Base-by-base conservation (phyloP, 2,329 filamentous ascomycete species). In the Neoascochyta sp. region DNA sequence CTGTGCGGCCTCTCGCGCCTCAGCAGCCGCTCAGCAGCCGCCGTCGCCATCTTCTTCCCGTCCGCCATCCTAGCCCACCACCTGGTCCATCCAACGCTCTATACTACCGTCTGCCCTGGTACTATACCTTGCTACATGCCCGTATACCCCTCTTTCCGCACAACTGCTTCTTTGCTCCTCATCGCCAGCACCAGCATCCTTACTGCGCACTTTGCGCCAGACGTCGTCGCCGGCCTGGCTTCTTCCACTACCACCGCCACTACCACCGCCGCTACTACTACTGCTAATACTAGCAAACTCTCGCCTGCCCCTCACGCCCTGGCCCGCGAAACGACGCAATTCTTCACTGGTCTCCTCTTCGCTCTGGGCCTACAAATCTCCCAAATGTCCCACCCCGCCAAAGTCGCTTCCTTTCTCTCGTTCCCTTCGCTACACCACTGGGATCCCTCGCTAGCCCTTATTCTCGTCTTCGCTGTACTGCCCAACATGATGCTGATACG, bases 1-100 rank as follows among this genome's bases (percentile, higher is more conserved):
- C 66, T 76, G 17, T 74, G 71, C 38, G 73, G 73, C 2, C 45
- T 75, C 4, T 64, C 69, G 4, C 64, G 70, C 22, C 57, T 72
- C 15, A 73, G 67, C 9, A 57, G 63, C n/a, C 66, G 71, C 26
- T 75, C 71, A 9, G 39, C 70, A 4, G 61, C 68, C 32, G 70
- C 72, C 8, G 54, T 60, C n/a, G 47, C 50, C 5, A 56, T 46
- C 1, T 63, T 63, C 43, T 62, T 63, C 23, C 52, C 54, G 3
- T 26, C 43, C 3, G 60, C 60, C 4, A 31, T 62, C 2, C 15
- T 55, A 14, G 61, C 58, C 20, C 57, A 57, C 34, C 57, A 62
- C 32, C 39, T 73, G n/a, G 46, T 67, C 20, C 51, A 64, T 22
- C 56, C 60, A 7, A 55, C 60, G 16, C 62, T 73, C 16, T 60